phyloP scores from a whole-genome alignment of 2,329 filamentous ascomycete species.

The Alternaria incomplexa region DNA sequence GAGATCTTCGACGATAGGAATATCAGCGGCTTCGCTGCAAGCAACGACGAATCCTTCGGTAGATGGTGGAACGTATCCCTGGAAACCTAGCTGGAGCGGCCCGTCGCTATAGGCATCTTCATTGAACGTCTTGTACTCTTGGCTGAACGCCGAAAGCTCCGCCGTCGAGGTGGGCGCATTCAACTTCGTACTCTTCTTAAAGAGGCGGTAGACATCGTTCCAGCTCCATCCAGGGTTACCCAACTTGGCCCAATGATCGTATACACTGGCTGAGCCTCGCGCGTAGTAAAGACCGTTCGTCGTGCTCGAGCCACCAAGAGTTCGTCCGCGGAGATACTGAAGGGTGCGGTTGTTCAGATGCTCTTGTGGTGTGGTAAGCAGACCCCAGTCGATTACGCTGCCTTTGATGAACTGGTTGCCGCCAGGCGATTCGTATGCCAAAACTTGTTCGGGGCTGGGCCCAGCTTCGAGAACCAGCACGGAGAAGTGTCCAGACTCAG shows the following conservation, averaged over 20 bases:
- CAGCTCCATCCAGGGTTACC: constrained; percentile 64
- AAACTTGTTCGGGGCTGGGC: constrained; percentile 37
- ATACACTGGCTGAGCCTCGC: constrained; percentile 39
- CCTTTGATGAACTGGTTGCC: constrained; percentile 37
- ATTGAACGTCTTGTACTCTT: constrained; percentile 38
- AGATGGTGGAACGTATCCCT: constrained; percentile 38
- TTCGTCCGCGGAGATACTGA: constrained; percentile 30
- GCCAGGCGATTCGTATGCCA: constrained; percentile 34
- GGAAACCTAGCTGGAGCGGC: constrained; percentile 37
- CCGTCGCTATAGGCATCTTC: constrained; percentile 33
- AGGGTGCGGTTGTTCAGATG: constrained; percentile 29
- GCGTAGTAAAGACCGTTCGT: constrained; percentile 46
- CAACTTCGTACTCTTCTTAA: constrained; percentile 37
- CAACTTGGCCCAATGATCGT: constrained; percentile 62
- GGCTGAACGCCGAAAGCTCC: constrained; percentile 31
- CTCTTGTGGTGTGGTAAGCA: constrained; percentile 32
- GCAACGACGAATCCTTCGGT: constrained; percentile 37
- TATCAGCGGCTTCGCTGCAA: constrained; percentile 32
- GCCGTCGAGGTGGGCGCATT: constrained; percentile 31
- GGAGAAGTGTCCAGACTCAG: constrained; percentile 26
- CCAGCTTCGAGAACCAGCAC: constrained; percentile 47
- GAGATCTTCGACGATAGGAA: constrained; percentile 43
- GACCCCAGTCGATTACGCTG: constrained; percentile 39
- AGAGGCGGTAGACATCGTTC: constrained; percentile 27
- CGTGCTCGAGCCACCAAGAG: constrained; percentile 41